phyloP scores from a whole-genome alignment of 2,329 filamentous ascomycete species.

The Claviceps sp. region DNA sequence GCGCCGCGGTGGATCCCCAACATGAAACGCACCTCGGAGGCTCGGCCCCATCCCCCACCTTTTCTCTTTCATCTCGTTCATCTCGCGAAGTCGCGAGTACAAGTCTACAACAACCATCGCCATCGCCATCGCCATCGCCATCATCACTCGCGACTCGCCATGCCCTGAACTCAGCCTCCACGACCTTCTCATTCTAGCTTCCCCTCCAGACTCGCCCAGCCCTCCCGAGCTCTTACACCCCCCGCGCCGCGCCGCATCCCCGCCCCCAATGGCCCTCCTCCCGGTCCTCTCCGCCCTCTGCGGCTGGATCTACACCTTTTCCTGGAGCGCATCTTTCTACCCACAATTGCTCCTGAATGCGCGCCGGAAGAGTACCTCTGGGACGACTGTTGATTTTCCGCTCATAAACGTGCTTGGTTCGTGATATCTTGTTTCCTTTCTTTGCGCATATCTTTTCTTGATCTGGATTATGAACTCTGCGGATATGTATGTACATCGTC shows the following conservation, averaged over 20 bases:
- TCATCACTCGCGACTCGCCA: too few species aligned
- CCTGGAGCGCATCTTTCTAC: constrained; percentile 86
- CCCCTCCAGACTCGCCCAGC: not conserved
- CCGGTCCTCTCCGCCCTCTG: constrained; percentile 41
- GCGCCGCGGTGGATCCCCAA: too few species aligned
- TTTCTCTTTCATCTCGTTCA: too few species aligned
- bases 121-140: too few species aligned
- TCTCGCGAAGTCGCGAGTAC: too few species aligned
- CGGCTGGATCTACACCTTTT: constrained; percentile 63
- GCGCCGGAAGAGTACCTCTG: constrained; percentile 60
- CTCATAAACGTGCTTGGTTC: constrained; percentile 53
- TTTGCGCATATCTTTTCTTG: not conserved
- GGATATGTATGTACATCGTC: too few species aligned
- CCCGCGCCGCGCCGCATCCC: not conserved
- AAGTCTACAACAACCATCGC: too few species aligned
- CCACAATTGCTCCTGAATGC: constrained; percentile 77
- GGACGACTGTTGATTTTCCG: constrained; percentile 80
- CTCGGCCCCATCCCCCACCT: too few species aligned
- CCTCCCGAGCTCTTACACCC: not conserved
- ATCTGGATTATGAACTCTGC: too few species aligned
- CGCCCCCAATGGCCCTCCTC: constrained; percentile 24
- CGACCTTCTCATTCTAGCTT: not conserved
- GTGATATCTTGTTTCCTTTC: constrained; percentile 3
- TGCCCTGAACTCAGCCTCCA: too few species aligned
- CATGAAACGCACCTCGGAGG: too few species aligned